phyloP scores from a whole-genome alignment of 2,329 filamentous ascomycete species.

The Thelonectria blattea region DNA sequence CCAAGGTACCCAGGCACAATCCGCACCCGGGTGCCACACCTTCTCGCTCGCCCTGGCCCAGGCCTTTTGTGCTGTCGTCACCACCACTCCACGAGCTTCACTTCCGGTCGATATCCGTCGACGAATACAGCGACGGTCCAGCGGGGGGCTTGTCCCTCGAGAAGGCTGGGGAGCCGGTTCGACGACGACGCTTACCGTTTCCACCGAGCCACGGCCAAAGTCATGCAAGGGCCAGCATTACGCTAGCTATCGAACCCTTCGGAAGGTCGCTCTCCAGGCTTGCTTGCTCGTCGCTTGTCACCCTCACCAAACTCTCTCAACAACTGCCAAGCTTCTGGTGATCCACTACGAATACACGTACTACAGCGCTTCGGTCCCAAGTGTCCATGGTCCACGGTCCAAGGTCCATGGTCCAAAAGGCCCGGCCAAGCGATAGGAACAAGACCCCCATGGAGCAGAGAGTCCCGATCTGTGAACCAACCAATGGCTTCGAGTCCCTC shows the following conservation, averaged over 20 bases:
- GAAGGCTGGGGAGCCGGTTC: conserved; percentile 3
- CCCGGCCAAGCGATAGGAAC: conserved; percentile 22
- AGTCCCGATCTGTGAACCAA: conserved; percentile 23
- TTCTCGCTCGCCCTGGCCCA: conserved; percentile 25
- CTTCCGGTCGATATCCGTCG: conserved; percentile 3
- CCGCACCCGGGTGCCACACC: conserved; percentile 25
- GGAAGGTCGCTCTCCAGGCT: conserved; percentile 4
- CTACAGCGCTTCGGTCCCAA: conserved; percentile 9
- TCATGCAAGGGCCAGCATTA: conserved; percentile 17
- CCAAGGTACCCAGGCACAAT: conserved; percentile 14
- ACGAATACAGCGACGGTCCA: not conserved
- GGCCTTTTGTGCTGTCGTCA: conserved; percentile 33
- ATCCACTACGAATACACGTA: conserved; percentile 19
- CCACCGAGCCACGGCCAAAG: not conserved
- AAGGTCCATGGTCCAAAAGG: conserved; percentile 2
- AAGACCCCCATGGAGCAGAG: conserved; percentile 21
- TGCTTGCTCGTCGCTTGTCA: conserved; percentile 9
- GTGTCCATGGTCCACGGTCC: not conserved
- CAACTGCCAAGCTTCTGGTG: conserved; percentile 14
- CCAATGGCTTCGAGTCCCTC: conserved; percentile 28
- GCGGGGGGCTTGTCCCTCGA: not conserved
- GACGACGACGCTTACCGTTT: not conserved
- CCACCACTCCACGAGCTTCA: conserved; percentile 23
- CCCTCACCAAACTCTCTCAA: not conserved
- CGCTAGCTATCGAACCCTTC: conserved; percentile 15